Conservation (phyloP, 2,329 filamentous ascomycete species). For the Clonostachys chloroleuca region DNA sequence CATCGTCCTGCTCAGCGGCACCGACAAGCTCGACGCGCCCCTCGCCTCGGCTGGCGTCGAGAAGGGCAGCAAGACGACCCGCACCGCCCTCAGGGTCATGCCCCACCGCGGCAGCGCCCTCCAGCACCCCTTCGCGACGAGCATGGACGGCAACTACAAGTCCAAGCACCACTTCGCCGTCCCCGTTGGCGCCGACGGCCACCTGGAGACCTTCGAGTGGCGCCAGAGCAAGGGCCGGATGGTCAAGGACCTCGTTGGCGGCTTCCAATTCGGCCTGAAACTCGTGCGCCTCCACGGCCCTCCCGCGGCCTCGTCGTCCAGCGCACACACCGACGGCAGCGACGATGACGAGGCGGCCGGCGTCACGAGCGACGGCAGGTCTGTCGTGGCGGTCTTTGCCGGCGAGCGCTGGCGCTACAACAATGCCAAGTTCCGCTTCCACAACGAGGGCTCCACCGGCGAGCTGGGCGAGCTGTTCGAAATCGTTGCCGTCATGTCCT, state of each 20-base stretch:
- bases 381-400: background rate
- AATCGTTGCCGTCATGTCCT: background rate
- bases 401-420: background rate
- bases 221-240: background rate
- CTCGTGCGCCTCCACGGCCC: background rate
- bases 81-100: background rate
- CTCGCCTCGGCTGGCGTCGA: background rate
- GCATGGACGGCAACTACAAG: background rate
- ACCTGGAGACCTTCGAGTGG: background rate
- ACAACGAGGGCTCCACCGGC: background rate
- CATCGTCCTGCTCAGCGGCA: background rate
- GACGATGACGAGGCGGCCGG: background rate
- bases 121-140: background rate
- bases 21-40: background rate
- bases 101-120: background rate
- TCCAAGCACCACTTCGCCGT: background rate
- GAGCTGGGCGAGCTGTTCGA: conserved; percentile 1
- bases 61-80: background rate
- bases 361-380: background rate
- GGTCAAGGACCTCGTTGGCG: background rate
- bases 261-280: background rate
- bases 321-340: background rate
- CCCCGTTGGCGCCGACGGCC: background rate
- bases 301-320: too few relatives aligned
- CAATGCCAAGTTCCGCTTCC: background rate